A percentile compares a stretch with the other conserved stretches of the same genome.
These are phyloP conservation scores for Zelopaecilomyces penicillatus DNA, from an alignment of 2,329 filamentous ascomycete species.

Conservation along the genomic window DNA sequence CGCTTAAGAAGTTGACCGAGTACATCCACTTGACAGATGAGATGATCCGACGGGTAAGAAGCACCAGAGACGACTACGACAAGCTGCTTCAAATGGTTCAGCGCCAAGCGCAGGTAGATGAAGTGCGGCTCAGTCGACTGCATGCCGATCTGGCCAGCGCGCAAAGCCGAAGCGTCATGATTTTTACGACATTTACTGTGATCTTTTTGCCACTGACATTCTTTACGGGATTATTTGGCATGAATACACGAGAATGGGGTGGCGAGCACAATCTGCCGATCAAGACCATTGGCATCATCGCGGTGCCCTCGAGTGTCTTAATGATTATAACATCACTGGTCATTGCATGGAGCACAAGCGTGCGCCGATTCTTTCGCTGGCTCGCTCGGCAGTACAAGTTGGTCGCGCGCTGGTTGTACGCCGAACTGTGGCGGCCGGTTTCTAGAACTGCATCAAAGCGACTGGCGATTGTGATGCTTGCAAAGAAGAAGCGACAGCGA, in stretches of 20 bases:
- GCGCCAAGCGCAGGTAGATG: slow-evolving; percentile 57
- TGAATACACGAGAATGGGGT: slow-evolving; percentile 56
- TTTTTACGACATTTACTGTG: slow-evolving; percentile 56
- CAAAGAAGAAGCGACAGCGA: slow-evolving; percentile 12
- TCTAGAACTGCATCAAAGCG: slow-evolving; percentile 4
- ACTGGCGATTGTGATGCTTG: not conserved
- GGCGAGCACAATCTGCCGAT: slow-evolving; percentile 37
- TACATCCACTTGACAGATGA: slow-evolving; percentile 46
- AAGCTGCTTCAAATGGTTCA: slow-evolving; percentile 60
- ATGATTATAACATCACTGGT: slow-evolving; percentile 44
- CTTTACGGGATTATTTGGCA: slow-evolving; percentile 57
- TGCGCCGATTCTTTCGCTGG: slow-evolving; percentile 24
- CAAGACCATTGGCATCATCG: slow-evolving; percentile 37
- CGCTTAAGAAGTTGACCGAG: slow-evolving; percentile 43
- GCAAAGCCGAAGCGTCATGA: slow-evolving; percentile 56
- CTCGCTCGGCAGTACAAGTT: slow-evolving; percentile 11
- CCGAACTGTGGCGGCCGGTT: slow-evolving; percentile 15
- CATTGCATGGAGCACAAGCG: slow-evolving; percentile 45
- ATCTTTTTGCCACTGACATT: slow-evolving; percentile 57
- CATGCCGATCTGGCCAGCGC: slow-evolving; percentile 55
- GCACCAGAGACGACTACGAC: slow-evolving; percentile 53
- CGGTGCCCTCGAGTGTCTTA: slow-evolving; percentile 38
- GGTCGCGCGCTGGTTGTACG: slow-evolving; percentile 15
- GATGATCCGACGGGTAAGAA: slow-evolving; percentile 50
- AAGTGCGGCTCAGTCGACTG: slow-evolving; percentile 53